phyloP scores from a whole-genome alignment of 1,284 basidiomycete genomes.

The Quambalaria eucalypti region DNA sequence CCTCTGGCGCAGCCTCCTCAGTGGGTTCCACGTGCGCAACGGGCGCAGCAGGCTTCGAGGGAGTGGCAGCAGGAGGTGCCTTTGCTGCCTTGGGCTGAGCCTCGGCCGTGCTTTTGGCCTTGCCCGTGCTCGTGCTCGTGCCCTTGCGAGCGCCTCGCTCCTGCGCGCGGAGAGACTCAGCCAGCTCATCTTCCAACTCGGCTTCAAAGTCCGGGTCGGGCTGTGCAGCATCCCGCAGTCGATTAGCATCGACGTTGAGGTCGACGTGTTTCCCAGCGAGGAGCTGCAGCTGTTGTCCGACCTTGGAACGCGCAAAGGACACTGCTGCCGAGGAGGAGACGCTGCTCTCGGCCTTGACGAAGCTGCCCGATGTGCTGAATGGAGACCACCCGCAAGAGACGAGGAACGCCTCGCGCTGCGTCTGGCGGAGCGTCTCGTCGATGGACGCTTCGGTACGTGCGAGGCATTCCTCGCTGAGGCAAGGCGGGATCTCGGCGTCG shows the following conservation, averaged over 20 bases:
- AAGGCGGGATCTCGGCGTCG: slow-evolving; percentile 29
- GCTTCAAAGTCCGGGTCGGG: slow-evolving; percentile 9
- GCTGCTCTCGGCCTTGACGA: neutral
- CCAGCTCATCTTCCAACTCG: slow-evolving; percentile 17
- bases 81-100: neutral
- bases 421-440: slow-evolving; percentile 11
- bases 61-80: neutral
- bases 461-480: slow-evolving; percentile 14
- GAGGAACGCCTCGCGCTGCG: slow-evolving; percentile 19
- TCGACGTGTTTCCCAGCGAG: slow-evolving; percentile 38
- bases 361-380: slow-evolving; percentile 6
- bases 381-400: no score
- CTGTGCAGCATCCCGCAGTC: slow-evolving; percentile 19
- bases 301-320: slow-evolving; percentile 14
- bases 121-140: no score
- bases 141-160: no score
- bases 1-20: neutral
- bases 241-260: slow-evolving; percentile 31
- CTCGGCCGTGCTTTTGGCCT: no score
- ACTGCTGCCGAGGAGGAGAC: neutral
- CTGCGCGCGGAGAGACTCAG: slow-evolving; percentile 11
- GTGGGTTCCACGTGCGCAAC: neutral
- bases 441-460: slow-evolving; percentile 21
- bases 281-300: slow-evolving; percentile 31
- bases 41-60: slow-evolving; percentile 4